phyloP scores from a whole-genome alignment of 2,329 filamentous ascomycete genomes.

The Xenosphaeropsis pyriputrescens region DNA sequence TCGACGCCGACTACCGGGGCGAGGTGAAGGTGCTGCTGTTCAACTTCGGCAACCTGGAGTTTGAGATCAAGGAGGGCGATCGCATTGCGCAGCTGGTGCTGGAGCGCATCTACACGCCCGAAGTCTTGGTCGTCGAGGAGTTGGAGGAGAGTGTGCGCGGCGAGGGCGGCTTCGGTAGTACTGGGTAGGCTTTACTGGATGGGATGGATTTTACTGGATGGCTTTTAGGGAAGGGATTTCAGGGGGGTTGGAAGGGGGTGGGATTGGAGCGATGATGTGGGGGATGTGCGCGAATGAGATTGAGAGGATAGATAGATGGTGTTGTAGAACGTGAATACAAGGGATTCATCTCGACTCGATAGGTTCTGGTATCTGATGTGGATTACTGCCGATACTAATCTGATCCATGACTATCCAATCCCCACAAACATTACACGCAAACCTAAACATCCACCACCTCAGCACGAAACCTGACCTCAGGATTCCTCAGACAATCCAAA shows the following conservation, averaged over 20 bases:
- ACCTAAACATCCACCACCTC: slow-evolving; percentile 22
- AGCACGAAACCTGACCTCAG: slow-evolving; percentile 48
- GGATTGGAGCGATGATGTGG: too few species aligned
- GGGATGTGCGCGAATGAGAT: too few species aligned
- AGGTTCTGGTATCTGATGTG: too few species aligned
- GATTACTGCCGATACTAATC: neutral
- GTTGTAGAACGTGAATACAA: neutral
- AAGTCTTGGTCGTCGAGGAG: slow-evolving; percentile 77
- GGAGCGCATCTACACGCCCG: slow-evolving; percentile 87
- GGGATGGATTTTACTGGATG: too few species aligned
- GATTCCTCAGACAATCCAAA: slow-evolving; percentile 49
- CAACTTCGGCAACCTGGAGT: slow-evolving; percentile 77
- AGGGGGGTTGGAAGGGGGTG: too few species aligned
- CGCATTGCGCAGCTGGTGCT: slow-evolving; percentile 86
- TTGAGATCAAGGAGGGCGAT: slow-evolving; percentile 70
- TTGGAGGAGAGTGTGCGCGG: slow-evolving; percentile 84
- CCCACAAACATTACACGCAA: neutral
- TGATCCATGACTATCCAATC: neutral
- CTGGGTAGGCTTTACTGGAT: slow-evolving; percentile 31
- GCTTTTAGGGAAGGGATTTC: too few species aligned
- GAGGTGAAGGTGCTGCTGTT: slow-evolving; percentile 91
- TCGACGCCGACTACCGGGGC: slow-evolving; percentile 93
- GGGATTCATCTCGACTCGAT: neutral
- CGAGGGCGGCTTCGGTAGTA: slow-evolving; percentile 84
- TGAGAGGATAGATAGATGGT: neutral